phyloP scores from a whole-genome alignment of 1,284 basidiomycete genomes.

The Lentinus polychrous region DNA sequence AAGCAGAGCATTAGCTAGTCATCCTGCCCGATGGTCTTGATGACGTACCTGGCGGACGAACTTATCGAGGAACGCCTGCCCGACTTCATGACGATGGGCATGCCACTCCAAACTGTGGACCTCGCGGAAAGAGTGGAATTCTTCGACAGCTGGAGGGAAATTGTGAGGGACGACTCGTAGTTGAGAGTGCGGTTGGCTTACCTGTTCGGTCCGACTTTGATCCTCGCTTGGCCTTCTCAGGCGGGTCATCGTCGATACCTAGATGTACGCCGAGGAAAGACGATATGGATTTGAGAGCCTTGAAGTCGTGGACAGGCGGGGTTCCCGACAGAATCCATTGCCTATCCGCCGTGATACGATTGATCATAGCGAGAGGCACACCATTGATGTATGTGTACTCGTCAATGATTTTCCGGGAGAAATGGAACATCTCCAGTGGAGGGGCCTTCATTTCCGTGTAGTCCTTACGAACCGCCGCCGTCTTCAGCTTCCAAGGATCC shows the following conservation, averaged over 20 bases:
- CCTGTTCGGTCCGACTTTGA: constrained; percentile 81
- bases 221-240: constrained; percentile 35
- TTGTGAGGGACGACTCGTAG: constrained; percentile 4
- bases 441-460: constrained; percentile 79
- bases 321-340: constrained; percentile 97
- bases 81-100: constrained; percentile 75
- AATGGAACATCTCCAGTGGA: constrained; percentile 89
- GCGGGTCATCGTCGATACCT: constrained; percentile 85
- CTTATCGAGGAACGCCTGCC: constrained; percentile 77
- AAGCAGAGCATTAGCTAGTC: constrained; percentile 8
- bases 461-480: constrained; percentile 56
- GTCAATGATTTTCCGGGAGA: constrained; percentile 84
- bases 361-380: constrained; percentile 73
- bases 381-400: constrained; percentile 93
- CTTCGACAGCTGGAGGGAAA: constrained; percentile 65
- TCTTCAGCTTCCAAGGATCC: constrained; percentile 79
- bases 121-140: constrained; percentile 95
- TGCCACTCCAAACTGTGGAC: constrained; percentile 92
- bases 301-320: constrained; percentile 89
- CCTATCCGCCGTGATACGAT: constrained; percentile 69
- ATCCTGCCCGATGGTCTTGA: not conserved
- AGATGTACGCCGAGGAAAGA: constrained; percentile 83
- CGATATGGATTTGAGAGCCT: constrained; percentile 86
- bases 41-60: constrained; percentile 78
- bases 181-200: constrained; percentile 27